Evolutionary conservation across 139 green algal species (phyloP), one percentile per base, ranked within the genome.

Genomic region (Mesostigma viride): DNA sequence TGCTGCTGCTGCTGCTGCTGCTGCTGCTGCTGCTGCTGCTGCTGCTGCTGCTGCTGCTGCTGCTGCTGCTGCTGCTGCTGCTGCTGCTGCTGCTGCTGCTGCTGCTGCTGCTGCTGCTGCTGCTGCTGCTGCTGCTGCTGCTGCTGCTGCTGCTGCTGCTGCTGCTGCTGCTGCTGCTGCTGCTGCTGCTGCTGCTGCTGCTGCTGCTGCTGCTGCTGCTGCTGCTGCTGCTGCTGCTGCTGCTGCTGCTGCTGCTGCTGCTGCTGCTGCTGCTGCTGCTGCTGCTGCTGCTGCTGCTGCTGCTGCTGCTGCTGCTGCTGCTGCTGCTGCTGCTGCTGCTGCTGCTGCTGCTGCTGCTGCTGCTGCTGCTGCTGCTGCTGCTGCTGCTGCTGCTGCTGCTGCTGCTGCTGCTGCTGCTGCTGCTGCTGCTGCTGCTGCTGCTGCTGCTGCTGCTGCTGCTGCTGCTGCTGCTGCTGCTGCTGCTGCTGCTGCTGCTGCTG

Each of bases 141-240:
- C 14, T 57, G 40, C 14, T 57, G 40, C 14, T 57, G 40, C 14
- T 57, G 40, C 14, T 57, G 40, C 14, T 57, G 40, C 14, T 57
- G 40, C 14, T 57, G 40, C 14, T 57, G 40, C 14, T 57, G 40
- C 14, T 57, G 46, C 2, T 57, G 46, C 3, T 57, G 2, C 46
- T 57, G 2, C 3, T 57, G 46, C 40, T 48, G 40, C 40, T 48
- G 40, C 40, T n/a, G 40, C 40, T 48, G 40, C 40, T 48, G 40
- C 40, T 48, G 40, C 40, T 48, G 40, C 40, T 48, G 40, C 40
- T 48, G 40, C 40, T 48, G 40, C 40, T 48, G 40, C 40, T 48
- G 40, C 40, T 48, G 40, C 40, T 48, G 40, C 40, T 48, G 40
- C 40, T 48, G 40, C 40, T 48, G 40, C 40, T 48, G 40, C 40